These are phyloP conservation scores for Solanum chacoense DNA, from an alignment of 305 asterid genomes.

Conservation along the genomic window DNA sequence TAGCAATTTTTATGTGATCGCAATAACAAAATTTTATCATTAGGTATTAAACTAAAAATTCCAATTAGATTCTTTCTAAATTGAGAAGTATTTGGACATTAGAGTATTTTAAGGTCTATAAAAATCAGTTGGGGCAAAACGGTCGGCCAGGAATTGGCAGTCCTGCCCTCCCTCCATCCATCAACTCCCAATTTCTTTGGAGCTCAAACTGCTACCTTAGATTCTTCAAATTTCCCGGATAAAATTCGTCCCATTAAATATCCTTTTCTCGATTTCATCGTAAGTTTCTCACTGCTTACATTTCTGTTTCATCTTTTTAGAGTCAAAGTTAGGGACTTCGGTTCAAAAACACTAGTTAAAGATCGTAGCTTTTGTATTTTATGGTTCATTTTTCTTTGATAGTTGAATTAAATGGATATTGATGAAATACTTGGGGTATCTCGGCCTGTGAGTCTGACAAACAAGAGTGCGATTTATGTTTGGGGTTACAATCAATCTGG, in stretches of 20 bases:
- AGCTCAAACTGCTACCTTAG: not conserved
- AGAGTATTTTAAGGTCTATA: not conserved
- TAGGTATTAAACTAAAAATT: not conserved
- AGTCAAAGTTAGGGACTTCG: not conserved
- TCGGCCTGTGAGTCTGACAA: conserved; percentile 34
- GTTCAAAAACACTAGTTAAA: not conserved
- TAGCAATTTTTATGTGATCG: not conserved
- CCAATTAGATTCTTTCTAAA: not conserved
- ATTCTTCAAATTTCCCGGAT: not conserved
- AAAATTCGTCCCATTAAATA: not conserved
- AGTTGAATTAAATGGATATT: conserved; percentile 41
- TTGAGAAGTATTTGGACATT: not conserved
- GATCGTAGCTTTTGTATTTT: not conserved
- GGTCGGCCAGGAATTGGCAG: not conserved
- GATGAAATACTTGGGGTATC: conserved; percentile 74
- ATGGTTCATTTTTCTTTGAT: not conserved
- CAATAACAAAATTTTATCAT: not conserved
- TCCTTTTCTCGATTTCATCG: not conserved
- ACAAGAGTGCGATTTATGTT: conserved; percentile 78
- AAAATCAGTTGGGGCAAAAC: not conserved
- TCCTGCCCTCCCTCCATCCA: not conserved
- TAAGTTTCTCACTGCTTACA: not conserved
- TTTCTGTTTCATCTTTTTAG: not conserved
- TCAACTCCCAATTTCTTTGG: not conserved
- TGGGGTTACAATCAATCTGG: conserved; percentile 97